Conservation (phyloP, 768 basidiomycete species). For the Calocybe cyanea region DNA sequence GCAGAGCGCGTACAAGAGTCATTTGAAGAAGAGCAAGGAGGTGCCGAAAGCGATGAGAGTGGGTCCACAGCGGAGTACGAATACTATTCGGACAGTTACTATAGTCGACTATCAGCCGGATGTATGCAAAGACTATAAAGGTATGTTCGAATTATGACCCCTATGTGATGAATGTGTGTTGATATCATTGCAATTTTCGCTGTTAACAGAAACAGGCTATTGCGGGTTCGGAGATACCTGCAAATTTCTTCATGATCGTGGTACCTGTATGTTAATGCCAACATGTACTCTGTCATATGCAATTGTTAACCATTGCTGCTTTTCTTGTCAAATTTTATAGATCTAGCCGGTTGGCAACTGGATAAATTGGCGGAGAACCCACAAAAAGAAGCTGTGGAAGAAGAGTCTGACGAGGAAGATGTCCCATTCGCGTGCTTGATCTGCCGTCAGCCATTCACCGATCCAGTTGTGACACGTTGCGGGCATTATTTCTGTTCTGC, state of each 20-base stretch:
- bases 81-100: conserved; percentile 90
- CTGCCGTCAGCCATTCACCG: conserved; percentile 91
- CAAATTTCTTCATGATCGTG: conserved; percentile 98
- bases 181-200: conserved; percentile 6
- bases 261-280: conserved; percentile 65
- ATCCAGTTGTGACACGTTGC: conserved; percentile 94
- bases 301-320: conserved; percentile 11
- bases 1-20: conserved; percentile 73
- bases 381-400: conserved; percentile 58
- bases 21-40: conserved; percentile 79
- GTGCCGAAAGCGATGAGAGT: conserved; percentile 85
- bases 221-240: conserved; percentile 99
- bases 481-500: conserved; percentile 95
- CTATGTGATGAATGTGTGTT: too few relatives aligned
- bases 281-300: conserved; percentile 4
- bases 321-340: conserved; percentile 32
- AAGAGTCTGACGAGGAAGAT: conserved; percentile 76
- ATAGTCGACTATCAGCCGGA: conserved; percentile 98
- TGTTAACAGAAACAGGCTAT: conserved; percentile 83
- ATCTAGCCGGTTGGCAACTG: conserved; percentile 98
- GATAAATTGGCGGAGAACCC: conserved; percentile 86
- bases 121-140: conserved; percentile 99
- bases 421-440: conserved; percentile 98
- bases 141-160: conserved; percentile 38
- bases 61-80: conserved; percentile 72